Evolutionary conservation across 2,329 filamentous ascomycete species (phyloP), one percentile per base, ranked within the genome.

Genomic region (Didymella exigua): DNA sequence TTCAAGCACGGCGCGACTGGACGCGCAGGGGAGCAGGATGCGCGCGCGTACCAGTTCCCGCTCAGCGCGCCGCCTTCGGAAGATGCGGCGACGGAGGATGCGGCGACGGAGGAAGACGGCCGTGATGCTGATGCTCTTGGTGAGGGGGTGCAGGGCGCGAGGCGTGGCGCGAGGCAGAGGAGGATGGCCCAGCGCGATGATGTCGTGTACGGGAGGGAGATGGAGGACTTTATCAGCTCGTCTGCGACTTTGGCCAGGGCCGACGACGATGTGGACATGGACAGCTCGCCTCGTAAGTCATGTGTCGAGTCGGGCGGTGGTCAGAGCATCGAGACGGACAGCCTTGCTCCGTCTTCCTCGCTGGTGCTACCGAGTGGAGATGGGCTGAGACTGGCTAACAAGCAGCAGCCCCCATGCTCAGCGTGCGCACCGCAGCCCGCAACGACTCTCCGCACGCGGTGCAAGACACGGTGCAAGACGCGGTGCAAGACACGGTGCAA

Each of bases 201-300:
- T 23, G 43, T 49, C 31, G 48, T 47, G 6, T 48, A 40, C 23
- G 54, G 54, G 3, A 52, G 43, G 38, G 49, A 56, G 27, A 50
- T 49, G 42, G 54, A 56, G 24, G 38, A 34, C 10, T 40, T 52
- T 10, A 42, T 56, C 19, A 38, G 37, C 14, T 45, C 29, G 10
- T 36, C 42, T 45, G 52, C 23, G 21, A 40, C 34, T 2, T n/a
- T 8, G 26, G 18, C 26, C 13, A 46, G 53, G 14, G 18, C 18
- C 10, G 37, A 44, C 14, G 40, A 26, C 14, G 38, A 45, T 27
- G 31, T 24, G 2, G 19, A 41, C 8, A 49, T 49, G 27, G 27
- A 27, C 10, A 57, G 49, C 33, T 37, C 54, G 6, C 34, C 54
- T 16, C 33, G 49, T 49, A 57, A 24, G 49, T 33, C 21, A 11